Base-by-base conservation (phyloP, 2,329 filamentous ascomycete genomes). In the Coleophoma eucalyptorum region DNA sequence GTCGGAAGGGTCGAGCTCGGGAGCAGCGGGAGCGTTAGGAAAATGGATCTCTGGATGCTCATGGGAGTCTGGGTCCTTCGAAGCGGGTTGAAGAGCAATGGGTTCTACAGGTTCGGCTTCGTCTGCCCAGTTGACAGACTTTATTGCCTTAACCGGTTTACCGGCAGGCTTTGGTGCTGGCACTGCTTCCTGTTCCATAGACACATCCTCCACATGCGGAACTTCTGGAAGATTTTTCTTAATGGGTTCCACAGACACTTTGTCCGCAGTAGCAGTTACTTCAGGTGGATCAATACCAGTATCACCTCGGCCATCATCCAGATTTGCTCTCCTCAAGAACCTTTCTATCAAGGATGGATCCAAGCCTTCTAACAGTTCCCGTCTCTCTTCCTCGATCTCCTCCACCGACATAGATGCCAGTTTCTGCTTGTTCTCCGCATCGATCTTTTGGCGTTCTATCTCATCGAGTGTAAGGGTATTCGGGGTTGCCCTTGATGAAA, bases 1-100 rank as follows among this genome's bases (percentile, higher is more conserved):
- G 52, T 92, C 89, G 35, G 82, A 76, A 0, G 92, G 91, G 66
- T 97, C 90, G 56, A 97, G 86, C 52, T 90, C 86, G 11, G 88
- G 87, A 2, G 78, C 68, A 19, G 76, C 59, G 67, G 76, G 34
- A 60, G 71, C 56, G 58, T 72, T 57, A 51, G 74, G 63, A 68
- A 56, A 72, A 65, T 55, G 76, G 66, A 65, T 52, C 5, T 55
- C 42, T n/a, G 57, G 40, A 63, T 65, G 10, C 67, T 69, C 10
- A 84, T 86, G 89, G 87, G 13, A 75, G 68, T 54, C 62, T n/a
- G 53, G 64, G 53, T 64, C 57, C 13, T 47, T 33, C 19, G 62
- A 62, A 33, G 60, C 60, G 15, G 62, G 61, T 47, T 60, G 60
- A 42, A 61, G 54, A 67, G 57, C 75, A 71, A 56, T 78, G 62